Conservation (phyloP, 441 rosid genomes). For the Pelargonium fulgidum region DNA sequence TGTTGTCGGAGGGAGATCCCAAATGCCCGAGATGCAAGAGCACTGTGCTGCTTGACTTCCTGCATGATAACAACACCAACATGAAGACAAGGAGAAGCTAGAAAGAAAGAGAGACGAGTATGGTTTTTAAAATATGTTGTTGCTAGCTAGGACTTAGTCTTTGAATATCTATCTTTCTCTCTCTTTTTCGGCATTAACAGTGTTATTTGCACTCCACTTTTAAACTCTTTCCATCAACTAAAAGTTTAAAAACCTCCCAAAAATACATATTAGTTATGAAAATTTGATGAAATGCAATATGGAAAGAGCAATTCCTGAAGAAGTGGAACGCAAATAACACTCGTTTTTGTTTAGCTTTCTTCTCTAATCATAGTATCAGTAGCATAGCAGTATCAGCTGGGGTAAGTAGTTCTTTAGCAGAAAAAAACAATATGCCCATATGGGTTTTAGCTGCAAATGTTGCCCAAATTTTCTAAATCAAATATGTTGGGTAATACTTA, state of each 20-base stretch:
- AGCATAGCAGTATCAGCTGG: slow-evolving; percentile 12
- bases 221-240: slow-evolving; percentile 1
- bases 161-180: slow-evolving; percentile 14
- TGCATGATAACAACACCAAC: slow-evolving; percentile 36
- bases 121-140: neutral
- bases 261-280: neutral
- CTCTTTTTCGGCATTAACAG: slow-evolving; percentile 26
- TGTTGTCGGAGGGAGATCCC: slow-evolving; percentile 89
- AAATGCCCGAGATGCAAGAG: slow-evolving; percentile 97
- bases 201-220: slow-evolving; percentile 67
- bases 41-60: slow-evolving; percentile 93
- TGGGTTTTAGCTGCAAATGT: neutral
- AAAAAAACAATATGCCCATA: slow-evolving; percentile 20
- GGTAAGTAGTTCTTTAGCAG: slow-evolving; percentile 27
- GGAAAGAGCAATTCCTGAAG: slow-evolving; percentile 8
- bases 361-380: slow-evolving; percentile 27
- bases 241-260: neutral
- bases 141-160: slow-evolving; percentile 22
- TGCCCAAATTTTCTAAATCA: slow-evolving; percentile 1
- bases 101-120: slow-evolving; percentile 1
- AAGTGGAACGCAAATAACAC: slow-evolving; percentile 54
- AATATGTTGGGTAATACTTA: slow-evolving; percentile 3
- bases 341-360: slow-evolving; percentile 12
- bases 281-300: neutral
- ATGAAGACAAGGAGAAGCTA: slow-evolving; percentile 41